A percentile compares a stretch with the other conserved stretches of the same genome.
Conservation (phyloP, 257 asterid genomes). For the Capsicum rhomboideum region DNA sequence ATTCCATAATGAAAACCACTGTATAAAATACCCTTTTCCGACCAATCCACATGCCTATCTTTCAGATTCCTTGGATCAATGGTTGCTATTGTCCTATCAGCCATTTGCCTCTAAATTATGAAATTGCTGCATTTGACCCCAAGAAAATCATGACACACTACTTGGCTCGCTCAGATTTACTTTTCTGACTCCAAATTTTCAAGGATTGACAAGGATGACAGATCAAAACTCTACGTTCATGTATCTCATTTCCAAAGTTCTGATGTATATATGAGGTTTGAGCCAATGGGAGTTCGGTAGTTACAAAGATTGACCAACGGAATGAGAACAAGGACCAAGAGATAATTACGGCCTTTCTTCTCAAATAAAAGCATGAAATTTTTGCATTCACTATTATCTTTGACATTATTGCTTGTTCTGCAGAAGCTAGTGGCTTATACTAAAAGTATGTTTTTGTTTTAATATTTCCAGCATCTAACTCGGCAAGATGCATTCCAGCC, state of each 20-base stretch:
- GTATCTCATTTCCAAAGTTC: not conserved
- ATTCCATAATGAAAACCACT: not conserved
- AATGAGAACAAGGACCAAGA: not conserved
- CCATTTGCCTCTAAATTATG: not conserved
- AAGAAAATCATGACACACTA: not conserved
- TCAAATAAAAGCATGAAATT: not conserved
- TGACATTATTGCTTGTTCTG: not conserved
- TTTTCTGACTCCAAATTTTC: not conserved
- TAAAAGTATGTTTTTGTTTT: not conserved
- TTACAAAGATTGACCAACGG: not conserved
- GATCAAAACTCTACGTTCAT: not conserved
- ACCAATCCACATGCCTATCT: too few species aligned
- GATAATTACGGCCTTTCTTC: not conserved
- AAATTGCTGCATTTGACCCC: not conserved
- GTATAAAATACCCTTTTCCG: not conserved
- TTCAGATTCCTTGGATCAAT: not conserved
- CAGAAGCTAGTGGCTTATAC: not conserved
- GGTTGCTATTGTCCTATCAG: not conserved
- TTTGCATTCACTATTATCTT: not conserved
- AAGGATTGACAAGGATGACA: not conserved
- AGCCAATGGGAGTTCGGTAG: not conserved
- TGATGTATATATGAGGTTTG: not conserved
- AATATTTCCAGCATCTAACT: slow-evolving; percentile 7
- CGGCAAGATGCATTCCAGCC: slow-evolving; percentile 18
- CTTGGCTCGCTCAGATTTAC: not conserved